These are phyloP conservation scores for Saccharomycopsis javanensis DNA, from an alignment of 805 yeast genomes.

Conservation along the genomic window DNA sequence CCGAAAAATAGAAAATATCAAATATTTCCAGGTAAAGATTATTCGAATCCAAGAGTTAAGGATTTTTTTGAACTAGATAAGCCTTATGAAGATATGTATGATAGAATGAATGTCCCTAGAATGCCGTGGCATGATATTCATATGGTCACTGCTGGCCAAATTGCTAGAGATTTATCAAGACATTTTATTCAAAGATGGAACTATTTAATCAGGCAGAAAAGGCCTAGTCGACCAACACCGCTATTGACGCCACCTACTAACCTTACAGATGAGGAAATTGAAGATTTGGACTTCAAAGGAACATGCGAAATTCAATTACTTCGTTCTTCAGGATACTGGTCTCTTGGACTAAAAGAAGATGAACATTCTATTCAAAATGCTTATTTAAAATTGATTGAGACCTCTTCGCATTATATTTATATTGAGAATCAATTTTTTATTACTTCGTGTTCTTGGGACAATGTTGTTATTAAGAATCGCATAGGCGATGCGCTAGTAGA, in stretches of 20 bases:
- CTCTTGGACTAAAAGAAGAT: conserved; percentile 73
- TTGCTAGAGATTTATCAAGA: conserved; percentile 85
- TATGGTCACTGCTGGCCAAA: conserved; percentile 89
- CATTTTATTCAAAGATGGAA: conserved; percentile 99
- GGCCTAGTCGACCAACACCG: conserved; percentile 93
- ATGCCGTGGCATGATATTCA: conserved; percentile 99
- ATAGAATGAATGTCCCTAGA: conserved; percentile 69
- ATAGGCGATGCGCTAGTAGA: conserved; percentile 98
- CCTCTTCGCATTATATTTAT: conserved; percentile 86
- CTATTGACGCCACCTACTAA: conserved; percentile 88
- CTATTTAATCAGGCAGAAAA: conserved; percentile 79
- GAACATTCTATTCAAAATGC: conserved; percentile 92
- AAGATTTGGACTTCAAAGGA: conserved; percentile 50
- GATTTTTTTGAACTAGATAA: conserved; percentile 75
- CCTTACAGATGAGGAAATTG: conserved; percentile 61
- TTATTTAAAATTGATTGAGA: conserved; percentile 79
- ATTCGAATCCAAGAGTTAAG: conserved; percentile 87
- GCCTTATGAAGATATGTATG: conserved; percentile 89
- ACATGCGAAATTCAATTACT: conserved; percentile 87
- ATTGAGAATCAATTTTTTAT: conserved; percentile 94
- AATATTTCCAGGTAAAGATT: conserved; percentile 92
- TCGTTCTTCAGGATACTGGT: conserved; percentile 90
- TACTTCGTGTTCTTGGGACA: conserved; percentile 80
- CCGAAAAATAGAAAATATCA: conserved; percentile 39
- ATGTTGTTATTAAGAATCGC: conserved; percentile 72